Evolutionary conservation across 1,284 basidiomycete genomes (phyloP).

Genomic region (Tausonia pullulans): DNA sequence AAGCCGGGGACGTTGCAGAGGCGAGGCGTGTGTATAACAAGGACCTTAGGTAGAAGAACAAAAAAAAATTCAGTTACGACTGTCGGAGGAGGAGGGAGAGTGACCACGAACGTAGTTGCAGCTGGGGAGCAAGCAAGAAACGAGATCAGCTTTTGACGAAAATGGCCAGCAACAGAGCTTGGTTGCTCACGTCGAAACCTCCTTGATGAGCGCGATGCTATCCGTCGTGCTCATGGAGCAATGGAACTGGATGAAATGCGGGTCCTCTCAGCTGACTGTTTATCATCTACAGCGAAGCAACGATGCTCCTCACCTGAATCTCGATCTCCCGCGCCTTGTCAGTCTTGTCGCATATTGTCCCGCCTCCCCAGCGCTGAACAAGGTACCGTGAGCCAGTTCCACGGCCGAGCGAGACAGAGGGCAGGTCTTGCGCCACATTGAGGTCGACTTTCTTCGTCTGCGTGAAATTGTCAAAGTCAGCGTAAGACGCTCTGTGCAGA

Average conservation of each 20-base stretch:
- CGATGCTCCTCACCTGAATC: constrained; percentile 55
- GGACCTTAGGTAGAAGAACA: constrained; percentile 30
- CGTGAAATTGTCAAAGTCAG: not conserved
- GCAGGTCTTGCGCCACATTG: constrained; percentile 32
- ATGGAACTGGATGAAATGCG: constrained; percentile 55
- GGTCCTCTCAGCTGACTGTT: not conserved
- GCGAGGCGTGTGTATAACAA: constrained; percentile 84
- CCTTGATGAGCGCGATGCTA: constrained; percentile 73
- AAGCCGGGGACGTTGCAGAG: constrained; percentile 85
- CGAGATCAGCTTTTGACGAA: not conserved
- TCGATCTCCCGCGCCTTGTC: constrained; percentile 73
- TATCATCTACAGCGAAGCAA: not conserved
- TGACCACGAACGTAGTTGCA: constrained; percentile 51
- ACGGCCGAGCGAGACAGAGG: constrained; percentile 57
- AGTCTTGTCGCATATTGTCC: constrained; percentile 83
- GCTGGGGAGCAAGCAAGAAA: constrained; percentile 9
- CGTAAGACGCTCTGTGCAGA: too few species aligned
- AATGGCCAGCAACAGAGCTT: not conserved
- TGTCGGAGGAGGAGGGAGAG: too few species aligned
- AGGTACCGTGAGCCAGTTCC: constrained; percentile 75
- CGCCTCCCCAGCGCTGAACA: constrained; percentile 75
- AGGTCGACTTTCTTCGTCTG: constrained; percentile 13
- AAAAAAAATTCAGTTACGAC: too few species aligned
- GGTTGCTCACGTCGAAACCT: constrained; percentile 55
- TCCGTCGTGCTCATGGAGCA: constrained; percentile 79